A percentile compares a stretch with the other conserved stretches of the same genome.
phyloP scores from a whole-genome alignment of 2,329 filamentous ascomycete genomes.

The Ophiosphaerella narmari region DNA sequence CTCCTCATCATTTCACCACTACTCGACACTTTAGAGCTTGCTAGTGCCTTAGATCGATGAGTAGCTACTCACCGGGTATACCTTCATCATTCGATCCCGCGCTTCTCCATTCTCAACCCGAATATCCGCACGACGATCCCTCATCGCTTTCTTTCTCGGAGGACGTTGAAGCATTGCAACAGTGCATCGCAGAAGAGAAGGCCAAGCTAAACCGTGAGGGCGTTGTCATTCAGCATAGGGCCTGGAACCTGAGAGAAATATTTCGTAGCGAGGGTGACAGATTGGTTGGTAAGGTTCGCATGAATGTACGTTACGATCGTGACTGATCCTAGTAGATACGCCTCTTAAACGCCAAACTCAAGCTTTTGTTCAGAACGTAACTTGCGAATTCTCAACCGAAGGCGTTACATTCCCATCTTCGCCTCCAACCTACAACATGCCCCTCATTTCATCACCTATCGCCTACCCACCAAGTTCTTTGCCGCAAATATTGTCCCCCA shows the following conservation, averaged over 20 bases:
- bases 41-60: conserved; percentile 23
- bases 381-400: conserved; percentile 17
- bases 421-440: conserved; percentile 62
- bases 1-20: neutral
- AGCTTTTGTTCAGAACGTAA: conserved; percentile 10
- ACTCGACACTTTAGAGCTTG: conserved; percentile 1
- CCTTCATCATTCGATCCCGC: conserved; percentile 59
- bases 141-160: conserved; percentile 47
- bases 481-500: conserved; percentile 39
- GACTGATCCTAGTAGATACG: conserved; percentile 39
- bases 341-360: conserved; percentile 30
- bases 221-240: conserved; percentile 58
- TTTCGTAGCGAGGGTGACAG: conserved; percentile 57
- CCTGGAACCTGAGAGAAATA: conserved; percentile 52
- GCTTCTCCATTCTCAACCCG: conserved; percentile 53
- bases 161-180: conserved; percentile 53
- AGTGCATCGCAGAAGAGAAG: conserved; percentile 48
- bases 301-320: conserved; percentile 1
- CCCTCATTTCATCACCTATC: conserved; percentile 64
- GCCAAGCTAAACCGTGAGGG: conserved; percentile 49
- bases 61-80: conserved; percentile 36
- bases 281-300: conserved; percentile 36
- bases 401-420: conserved; percentile 42
- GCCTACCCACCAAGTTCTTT: conserved; percentile 59
- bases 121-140: conserved; percentile 24